Evolutionary conservation across 306 rosid genomes (phyloP), one percentile per base, ranked within the genome.

Genomic region (Boehmeria nivea): DNA sequence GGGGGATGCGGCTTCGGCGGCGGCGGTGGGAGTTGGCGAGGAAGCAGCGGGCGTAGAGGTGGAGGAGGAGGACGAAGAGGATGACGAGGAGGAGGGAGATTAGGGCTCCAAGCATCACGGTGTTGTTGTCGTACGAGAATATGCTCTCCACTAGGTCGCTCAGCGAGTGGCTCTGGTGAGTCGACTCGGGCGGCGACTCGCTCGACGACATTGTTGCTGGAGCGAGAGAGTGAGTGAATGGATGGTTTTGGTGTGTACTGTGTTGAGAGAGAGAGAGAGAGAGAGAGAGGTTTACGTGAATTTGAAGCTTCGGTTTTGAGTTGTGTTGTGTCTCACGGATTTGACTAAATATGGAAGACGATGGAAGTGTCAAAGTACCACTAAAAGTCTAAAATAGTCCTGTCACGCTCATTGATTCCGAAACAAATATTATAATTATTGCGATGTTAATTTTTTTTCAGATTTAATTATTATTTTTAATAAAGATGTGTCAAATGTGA

Each of bases 1-100:
- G 78, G 19, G 97, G 78, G 61, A 83, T 40, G 16, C 88, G 0
- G 84, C 71, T 5, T 78, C 70, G 2, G 94, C 57, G 27, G 72
- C 61, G 44, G 72, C 16, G 79, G 1, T 65, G 85, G 28, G 89
- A 64, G 2, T 74, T 96, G 27, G 87, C 74, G 1, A 84, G 48
- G 83, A 93, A 85, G 84, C 95, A 85, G 26, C 81, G 81, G 23
- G 99, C 99, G 66, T 85, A 93, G 59, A 86, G 65, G 40, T 93
- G 99, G 61, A 93, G 99, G 20, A 93, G 72, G 14, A 93, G 77
- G 48, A 93, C 99, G 69, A 93, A 93, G 80, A 93, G 89, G 44
- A 93, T 75, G 28, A 87, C 96, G 2, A 87, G 65, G 15, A 93
- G 83, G 19, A 93, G 67, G 9, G 95, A 85, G 54, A 93, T 69